These are phyloP conservation scores for Cercis canadensis DNA, from an alignment of 306 rosid genomes.

Conservation along the genomic window DNA sequence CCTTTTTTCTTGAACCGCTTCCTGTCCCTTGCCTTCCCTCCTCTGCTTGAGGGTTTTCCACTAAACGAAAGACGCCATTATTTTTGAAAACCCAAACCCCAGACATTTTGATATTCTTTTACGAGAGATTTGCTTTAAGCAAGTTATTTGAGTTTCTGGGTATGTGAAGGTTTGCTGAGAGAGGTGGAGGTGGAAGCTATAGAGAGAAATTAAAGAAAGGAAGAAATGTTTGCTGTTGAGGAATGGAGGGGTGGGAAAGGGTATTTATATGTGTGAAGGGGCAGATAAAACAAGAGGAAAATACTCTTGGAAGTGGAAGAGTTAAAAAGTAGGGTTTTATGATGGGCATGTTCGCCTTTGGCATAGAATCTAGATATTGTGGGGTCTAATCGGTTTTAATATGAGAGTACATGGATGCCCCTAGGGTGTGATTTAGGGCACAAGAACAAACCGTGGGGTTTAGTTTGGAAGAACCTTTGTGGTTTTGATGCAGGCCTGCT, in stretches of 20 bases:
- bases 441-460: constrained; percentile 54
- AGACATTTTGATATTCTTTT: constrained; percentile 65
- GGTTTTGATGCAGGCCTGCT: constrained; percentile 22
- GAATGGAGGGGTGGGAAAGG: constrained; percentile 33
- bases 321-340: constrained; percentile 33
- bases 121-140: not conserved
- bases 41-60: constrained; percentile 75
- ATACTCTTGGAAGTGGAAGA: constrained; percentile 51
- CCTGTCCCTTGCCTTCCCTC: constrained; percentile 56
- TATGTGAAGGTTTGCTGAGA: not conserved
- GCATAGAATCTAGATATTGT: constrained; percentile 83
- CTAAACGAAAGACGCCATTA: constrained; percentile 71
- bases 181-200: not conserved
- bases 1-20: constrained; percentile 57
- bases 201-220: not conserved
- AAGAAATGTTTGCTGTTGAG: constrained; percentile 31
- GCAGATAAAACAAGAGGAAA: constrained; percentile 63
- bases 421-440: constrained; percentile 52
- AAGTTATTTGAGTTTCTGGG: not conserved
- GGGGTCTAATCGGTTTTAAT: constrained; percentile 57
- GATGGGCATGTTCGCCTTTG: constrained; percentile 53
- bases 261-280: constrained; percentile 55
- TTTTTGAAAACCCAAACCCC: constrained; percentile 87
- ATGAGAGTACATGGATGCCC: constrained; percentile 54
- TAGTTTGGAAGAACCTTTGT: constrained; percentile 53